These are phyloP conservation scores for Neurospora cerealis DNA, from an alignment of 495 filamentous ascomycete species.

Conservation along the genomic window DNA sequence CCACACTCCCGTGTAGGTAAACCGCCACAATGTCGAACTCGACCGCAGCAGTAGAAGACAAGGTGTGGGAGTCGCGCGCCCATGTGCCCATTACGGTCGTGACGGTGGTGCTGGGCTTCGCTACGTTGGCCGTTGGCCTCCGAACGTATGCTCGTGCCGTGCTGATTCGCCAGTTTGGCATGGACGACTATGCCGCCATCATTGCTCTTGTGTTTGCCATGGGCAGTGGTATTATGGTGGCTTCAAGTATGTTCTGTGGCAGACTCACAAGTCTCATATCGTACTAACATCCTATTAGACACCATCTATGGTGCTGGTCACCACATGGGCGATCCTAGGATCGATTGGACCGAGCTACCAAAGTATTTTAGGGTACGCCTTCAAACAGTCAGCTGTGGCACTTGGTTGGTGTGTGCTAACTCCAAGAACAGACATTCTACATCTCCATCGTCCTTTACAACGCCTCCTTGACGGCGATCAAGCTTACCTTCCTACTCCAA, in stretches of 20 bases:
- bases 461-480: conserved; percentile 28
- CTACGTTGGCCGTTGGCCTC: conserved; percentile 23
- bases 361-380: conserved; percentile 16
- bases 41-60: neutral
- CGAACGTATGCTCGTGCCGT: conserved; percentile 29
- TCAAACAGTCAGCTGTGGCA: neutral
- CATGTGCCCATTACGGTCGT: conserved; percentile 15
- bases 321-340: conserved; percentile 6
- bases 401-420: neutral
- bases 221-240: conserved; percentile 17
- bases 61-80: conserved; percentile 13
- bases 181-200: conserved; percentile 28
- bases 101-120: conserved; percentile 12
- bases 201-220: conserved; percentile 15
- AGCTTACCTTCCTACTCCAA: conserved; percentile 32
- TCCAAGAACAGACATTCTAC: conserved; percentile 26
- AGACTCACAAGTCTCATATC: neutral
- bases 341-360: conserved; percentile 3
- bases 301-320: conserved; percentile 16
- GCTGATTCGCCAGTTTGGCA: conserved; percentile 32
- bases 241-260: conserved; percentile 7
- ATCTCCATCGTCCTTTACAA: conserved; percentile 36
- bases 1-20: neutral
- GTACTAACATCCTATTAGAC: conserved; percentile 2
- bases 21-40: conserved; percentile 1